Conservation (phyloP, 2,329 filamentous ascomycete genomes). For the Sporothrix mexicana region DNA sequence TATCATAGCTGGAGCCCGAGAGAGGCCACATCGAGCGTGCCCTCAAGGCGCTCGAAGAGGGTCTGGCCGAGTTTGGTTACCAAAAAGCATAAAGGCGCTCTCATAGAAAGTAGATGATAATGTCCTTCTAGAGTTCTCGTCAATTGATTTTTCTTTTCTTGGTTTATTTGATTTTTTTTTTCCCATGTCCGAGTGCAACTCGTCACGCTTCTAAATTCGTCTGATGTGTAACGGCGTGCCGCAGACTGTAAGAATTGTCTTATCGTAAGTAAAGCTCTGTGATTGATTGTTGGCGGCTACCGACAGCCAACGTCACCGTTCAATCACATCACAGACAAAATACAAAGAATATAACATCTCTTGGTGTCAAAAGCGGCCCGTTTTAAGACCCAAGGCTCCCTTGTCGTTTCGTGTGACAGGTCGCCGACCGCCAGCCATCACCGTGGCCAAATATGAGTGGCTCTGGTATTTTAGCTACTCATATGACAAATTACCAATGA, state of each 20-base stretch:
- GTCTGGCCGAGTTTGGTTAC: slow-evolving; percentile 75
- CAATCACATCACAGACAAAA: not conserved
- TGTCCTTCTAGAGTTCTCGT: not conserved
- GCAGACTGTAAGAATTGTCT: not conserved
- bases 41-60: slow-evolving; percentile 75
- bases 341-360: too few species aligned
- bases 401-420: slow-evolving; percentile 25
- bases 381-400: not conserved
- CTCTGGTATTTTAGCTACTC: not conserved
- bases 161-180: not conserved
- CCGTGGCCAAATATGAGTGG: slow-evolving; percentile 6
- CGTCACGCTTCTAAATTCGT: slow-evolving; percentile 2
- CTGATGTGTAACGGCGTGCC: slow-evolving; percentile 1
- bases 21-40: slow-evolving; percentile 85
- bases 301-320: not conserved
- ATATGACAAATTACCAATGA: slow-evolving; percentile 12
- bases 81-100: slow-evolving; percentile 50
- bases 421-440: slow-evolving; percentile 7
- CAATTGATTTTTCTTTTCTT: not conserved
- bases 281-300: slow-evolving; percentile 19
- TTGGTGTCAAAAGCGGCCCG: not conserved
- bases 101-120: slow-evolving; percentile 22
- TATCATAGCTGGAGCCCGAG: slow-evolving; percentile 69
- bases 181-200: not conserved
- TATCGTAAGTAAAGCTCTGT: not conserved